Base-by-base conservation (phyloP, 495 filamentous ascomycete species). In the Opeltia flavorubescens region DNA sequence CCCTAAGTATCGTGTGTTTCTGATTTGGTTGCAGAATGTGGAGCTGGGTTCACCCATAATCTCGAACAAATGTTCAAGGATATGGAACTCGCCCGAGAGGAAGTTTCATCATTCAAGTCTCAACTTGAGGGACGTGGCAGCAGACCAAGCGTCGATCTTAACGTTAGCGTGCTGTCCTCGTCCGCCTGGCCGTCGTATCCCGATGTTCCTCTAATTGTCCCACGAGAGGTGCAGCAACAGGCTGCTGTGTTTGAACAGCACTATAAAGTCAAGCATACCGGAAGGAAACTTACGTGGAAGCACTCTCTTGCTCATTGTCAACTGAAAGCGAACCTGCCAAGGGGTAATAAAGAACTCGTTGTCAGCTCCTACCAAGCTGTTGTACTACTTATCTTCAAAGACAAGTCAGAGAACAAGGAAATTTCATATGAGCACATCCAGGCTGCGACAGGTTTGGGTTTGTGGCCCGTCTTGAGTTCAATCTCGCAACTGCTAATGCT, bases 21-120 rank as follows among this genome's bases (percentile, higher is more conserved):
- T 53, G 38, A 52, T 17, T 2, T 23, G 27, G 3, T 2, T 43
- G 9, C 47, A 79, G 89, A 96, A 67, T 96, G 91, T 59, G 93
- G 93, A 23, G 80, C 84, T 2, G 80, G 72, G 52, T 96, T 96
- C 59, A 96, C 93, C 1, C 86, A 94, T 54, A 96, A 99, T 55
- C 72, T 99, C 2, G 91, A 99, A 62, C 83, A 86, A 28, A 99
- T 99, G 91, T 96, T 99, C 69, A 95, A 94, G 57, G 91, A 99
- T 56, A 84, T 95, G 62, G 89, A 94, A 50, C 71, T 95, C 44
- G 83, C 81, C 11, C 76, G 78, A 28, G 89, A 94, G 48, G 86
- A 93, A 55, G 87, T 94, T 71, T 48, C 61, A 4, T 78, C 81
- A 0, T 95, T 88, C 66, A 87, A 77, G 49, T 65, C 70, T 21